These are phyloP conservation scores for Articulospora tetracladia DNA, from an alignment of 495 filamentous ascomycete species.

Conservation along the genomic window DNA sequence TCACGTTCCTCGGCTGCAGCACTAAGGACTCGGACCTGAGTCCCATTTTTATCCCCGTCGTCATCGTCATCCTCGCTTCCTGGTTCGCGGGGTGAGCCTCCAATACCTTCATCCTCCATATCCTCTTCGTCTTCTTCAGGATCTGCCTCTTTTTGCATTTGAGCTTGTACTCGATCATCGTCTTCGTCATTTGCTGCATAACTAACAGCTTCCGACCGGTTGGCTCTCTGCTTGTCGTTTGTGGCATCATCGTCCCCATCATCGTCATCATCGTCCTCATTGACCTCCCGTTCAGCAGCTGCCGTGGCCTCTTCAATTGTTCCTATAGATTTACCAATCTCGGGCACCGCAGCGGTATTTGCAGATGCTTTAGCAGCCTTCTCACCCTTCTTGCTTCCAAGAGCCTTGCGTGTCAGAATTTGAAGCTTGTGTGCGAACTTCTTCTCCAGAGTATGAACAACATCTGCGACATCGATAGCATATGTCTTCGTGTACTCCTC, in stretches of 20 bases:
- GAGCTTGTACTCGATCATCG: slow-evolving; percentile 67
- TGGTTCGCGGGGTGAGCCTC: slow-evolving; percentile 43
- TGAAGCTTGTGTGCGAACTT: slow-evolving; percentile 72
- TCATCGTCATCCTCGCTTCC: slow-evolving; percentile 39
- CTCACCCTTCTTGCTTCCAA: slow-evolving; percentile 71
- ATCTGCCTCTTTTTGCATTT: slow-evolving; percentile 49
- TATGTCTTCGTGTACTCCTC: slow-evolving; percentile 83
- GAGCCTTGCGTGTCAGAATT: slow-evolving; percentile 62
- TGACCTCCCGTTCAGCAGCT: slow-evolving; percentile 41
- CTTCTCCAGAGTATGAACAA: slow-evolving; percentile 71
- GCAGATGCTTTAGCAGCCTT: slow-evolving; percentile 47
- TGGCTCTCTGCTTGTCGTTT: slow-evolving; percentile 66
- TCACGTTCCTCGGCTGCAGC: slow-evolving; percentile 49
- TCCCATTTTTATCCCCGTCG: slow-evolving; percentile 30
- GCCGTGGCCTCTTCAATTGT: slow-evolving; percentile 55
- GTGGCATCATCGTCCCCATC: slow-evolving; percentile 87
- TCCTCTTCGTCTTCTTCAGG: slow-evolving; percentile 39
- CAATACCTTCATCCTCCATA: slow-evolving; percentile 55
- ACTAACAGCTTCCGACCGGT: slow-evolving; percentile 73
- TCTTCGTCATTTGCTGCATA: slow-evolving; percentile 93
- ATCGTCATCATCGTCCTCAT: slow-evolving; percentile 68
- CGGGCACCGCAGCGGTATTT: slow-evolving; percentile 65
- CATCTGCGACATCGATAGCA: slow-evolving; percentile 72
- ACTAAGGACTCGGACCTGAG: slow-evolving; percentile 13
- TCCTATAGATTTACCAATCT: slow-evolving; percentile 76